These are phyloP conservation scores for Russula griseocarnosa DNA, from an alignment of 768 basidiomycete genomes.

Conservation along the genomic window DNA sequence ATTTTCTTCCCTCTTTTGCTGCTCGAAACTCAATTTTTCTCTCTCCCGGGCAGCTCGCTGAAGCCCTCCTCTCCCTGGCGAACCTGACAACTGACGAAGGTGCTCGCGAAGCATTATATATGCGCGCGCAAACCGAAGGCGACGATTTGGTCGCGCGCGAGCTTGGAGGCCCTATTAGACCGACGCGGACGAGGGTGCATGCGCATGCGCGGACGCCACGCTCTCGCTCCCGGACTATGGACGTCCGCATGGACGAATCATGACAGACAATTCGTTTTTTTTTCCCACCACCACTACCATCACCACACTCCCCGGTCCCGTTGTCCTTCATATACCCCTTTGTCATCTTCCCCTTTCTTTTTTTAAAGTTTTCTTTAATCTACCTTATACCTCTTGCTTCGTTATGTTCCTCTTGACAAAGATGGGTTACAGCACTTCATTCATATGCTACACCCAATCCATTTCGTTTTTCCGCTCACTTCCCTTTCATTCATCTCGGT, in stretches of 20 bases:
- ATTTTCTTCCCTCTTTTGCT: background rate
- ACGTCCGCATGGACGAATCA: constrained; percentile 28
- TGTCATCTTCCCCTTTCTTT: background rate
- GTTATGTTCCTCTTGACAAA: background rate
- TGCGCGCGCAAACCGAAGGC: constrained; percentile 47
- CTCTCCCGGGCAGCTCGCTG: constrained; percentile 40
- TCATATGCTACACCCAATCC: too few relatives aligned
- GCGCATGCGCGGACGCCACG: background rate
- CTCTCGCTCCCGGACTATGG: background rate
- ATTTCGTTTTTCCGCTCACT: background rate
- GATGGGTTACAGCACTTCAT: constrained; percentile 1
- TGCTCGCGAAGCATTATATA: constrained; percentile 50
- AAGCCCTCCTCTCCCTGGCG: constrained; percentile 56
- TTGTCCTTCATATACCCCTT: background rate
- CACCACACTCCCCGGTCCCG: background rate
- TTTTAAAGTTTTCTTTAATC: background rate
- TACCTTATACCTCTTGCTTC: background rate
- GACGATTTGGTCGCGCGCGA: constrained; percentile 39
- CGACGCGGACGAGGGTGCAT: background rate
- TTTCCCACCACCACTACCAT: background rate
- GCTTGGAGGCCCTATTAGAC: constrained; percentile 17
- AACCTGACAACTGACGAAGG: constrained; percentile 50
- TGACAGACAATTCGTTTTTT: background rate
- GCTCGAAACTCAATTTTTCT: background rate
- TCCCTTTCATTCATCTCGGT: background rate